A percentile compares a stretch with the other conserved stretches of the same genome.
These are phyloP conservation scores for Leccinum fallax DNA, from an alignment of 1,284 basidiomycete species.

Conservation along the genomic window DNA sequence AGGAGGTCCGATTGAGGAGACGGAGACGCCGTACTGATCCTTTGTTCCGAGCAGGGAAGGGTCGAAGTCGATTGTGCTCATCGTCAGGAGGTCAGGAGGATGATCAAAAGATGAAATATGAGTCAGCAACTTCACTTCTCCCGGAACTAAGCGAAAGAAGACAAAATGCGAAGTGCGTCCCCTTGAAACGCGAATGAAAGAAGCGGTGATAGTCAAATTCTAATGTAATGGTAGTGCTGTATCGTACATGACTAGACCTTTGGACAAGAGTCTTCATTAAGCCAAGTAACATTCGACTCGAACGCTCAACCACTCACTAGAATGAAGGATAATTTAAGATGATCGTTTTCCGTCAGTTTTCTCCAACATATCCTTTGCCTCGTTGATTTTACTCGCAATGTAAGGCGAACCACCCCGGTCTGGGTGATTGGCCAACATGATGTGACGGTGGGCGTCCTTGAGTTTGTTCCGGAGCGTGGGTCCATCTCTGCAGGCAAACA, in stretches of 20 bases:
- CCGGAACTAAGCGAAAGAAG: not conserved
- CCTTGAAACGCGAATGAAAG: not conserved
- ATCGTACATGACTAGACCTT: constrained; percentile 16
- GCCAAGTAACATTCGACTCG: not conserved
- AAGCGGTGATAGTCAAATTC: constrained; percentile 13
- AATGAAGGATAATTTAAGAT: constrained; percentile 9
- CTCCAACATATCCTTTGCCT: constrained; percentile 85
- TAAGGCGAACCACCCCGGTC: constrained; percentile 96
- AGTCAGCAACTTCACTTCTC: not conserved
- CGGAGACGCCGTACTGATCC: constrained; percentile 47
- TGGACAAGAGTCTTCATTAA: not conserved
- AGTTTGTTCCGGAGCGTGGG: constrained; percentile 69
- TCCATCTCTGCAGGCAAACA: constrained; percentile 59
- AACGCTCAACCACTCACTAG: constrained; percentile 13
- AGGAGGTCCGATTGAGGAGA: not conserved
- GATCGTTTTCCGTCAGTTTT: constrained; percentile 59
- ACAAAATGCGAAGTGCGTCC: too few relatives aligned
- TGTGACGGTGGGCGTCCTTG: constrained; percentile 89
- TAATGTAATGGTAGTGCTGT: constrained; percentile 16
- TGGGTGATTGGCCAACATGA: constrained; percentile 96
- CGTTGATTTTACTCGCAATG: constrained; percentile 97
- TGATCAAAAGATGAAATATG: not conserved
- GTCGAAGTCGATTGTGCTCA: constrained; percentile 41
- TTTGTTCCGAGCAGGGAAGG: constrained; percentile 75
- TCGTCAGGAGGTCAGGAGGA: constrained; percentile 1